A percentile compares a stretch with the other conserved stretches of the same genome.
phyloP scores from a whole-genome alignment of 371 early-diverging fungal species.

The Syncephalastrum racemosum region DNA sequence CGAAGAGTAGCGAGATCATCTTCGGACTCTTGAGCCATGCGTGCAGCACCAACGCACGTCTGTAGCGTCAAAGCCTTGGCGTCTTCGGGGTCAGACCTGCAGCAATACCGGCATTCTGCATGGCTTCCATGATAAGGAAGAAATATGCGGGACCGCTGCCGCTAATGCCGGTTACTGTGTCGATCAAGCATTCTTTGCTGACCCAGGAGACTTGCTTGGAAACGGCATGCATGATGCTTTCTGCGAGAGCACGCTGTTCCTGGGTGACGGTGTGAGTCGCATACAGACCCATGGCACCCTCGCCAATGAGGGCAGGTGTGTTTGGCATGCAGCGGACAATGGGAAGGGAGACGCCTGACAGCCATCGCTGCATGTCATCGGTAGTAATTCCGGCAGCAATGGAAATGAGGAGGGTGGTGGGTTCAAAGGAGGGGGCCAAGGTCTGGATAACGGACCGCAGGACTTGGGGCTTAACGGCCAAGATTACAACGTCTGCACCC shows the following conservation, averaged over 20 bases:
- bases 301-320: slow-evolving; percentile 85
- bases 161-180: slow-evolving; percentile 87
- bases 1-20: slow-evolving; percentile 81
- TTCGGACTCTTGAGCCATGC: slow-evolving; percentile 73
- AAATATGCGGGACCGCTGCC: slow-evolving; percentile 95
- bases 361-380: slow-evolving; percentile 74
- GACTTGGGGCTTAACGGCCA: slow-evolving; percentile 92
- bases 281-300: slow-evolving; percentile 88
- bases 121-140: slow-evolving; percentile 88
- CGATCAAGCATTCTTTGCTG: slow-evolving; percentile 71
- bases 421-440: slow-evolving; percentile 43
- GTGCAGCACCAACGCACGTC: slow-evolving; percentile 88
- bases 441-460: slow-evolving; percentile 69
- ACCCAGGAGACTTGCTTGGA: slow-evolving; percentile 84
- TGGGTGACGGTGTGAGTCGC: slow-evolving; percentile 61
- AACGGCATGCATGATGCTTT: slow-evolving; percentile 67
- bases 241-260: slow-evolving; percentile 64
- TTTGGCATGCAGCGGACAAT: slow-evolving; percentile 94
- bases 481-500: slow-evolving; percentile 74
- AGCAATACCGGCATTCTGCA: slow-evolving; percentile 79
- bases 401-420: slow-evolving; percentile 66
- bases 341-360: slow-evolving; percentile 46
- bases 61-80: slow-evolving; percentile 83
- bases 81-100: slow-evolving; percentile 76
- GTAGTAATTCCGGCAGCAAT: slow-evolving; percentile 90